Percentiles rank a stretch among this genome's conserved stretches.
These are phyloP conservation scores for Xylaria telfairii DNA, from an alignment of 495 filamentous ascomycete genomes.

Conservation along the genomic window DNA sequence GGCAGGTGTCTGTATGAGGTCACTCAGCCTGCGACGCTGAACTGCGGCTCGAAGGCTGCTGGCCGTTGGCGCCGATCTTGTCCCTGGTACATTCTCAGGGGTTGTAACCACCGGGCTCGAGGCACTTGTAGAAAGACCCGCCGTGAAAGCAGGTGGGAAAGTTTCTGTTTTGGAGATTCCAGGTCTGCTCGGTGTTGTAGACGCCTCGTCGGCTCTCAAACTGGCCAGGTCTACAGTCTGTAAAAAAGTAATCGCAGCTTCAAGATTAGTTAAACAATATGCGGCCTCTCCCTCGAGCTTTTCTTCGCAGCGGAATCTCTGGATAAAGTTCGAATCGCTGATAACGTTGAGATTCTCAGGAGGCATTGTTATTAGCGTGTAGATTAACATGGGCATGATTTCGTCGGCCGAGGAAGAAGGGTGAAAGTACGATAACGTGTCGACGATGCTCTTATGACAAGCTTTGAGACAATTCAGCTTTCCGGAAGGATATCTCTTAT, in stretches of 20 bases:
- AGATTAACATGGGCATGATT: constrained; percentile 95
- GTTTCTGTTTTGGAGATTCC: constrained; percentile 58
- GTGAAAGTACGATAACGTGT: constrained; percentile 75
- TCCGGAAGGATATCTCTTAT: constrained; percentile 83
- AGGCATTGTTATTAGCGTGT: constrained; percentile 87
- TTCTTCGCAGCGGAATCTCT: constrained; percentile 84
- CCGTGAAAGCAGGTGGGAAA: constrained; percentile 56
- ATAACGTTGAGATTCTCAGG: constrained; percentile 87
- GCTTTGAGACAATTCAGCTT: constrained; percentile 90
- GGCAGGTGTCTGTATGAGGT: constrained; percentile 81
- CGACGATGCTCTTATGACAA: constrained; percentile 92
- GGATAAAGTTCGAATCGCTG: constrained; percentile 92
- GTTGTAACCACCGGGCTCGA: constrained; percentile 41
- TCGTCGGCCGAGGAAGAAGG: constrained; percentile 96
- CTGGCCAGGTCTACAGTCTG: constrained; percentile 96
- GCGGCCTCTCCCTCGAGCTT: constrained; percentile 93
- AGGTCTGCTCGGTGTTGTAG: constrained; percentile 65
- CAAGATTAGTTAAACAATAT: constrained; percentile 95
- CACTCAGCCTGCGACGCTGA: constrained; percentile 72
- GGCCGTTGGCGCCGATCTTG: constrained; percentile 49
- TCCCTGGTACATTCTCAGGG: constrained; percentile 45
- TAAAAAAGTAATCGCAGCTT: constrained; percentile 94
- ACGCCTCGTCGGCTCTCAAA: constrained; percentile 80
- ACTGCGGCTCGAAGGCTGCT: constrained; percentile 49
- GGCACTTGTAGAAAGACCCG: constrained; percentile 47